phyloP scores from a whole-genome alignment of 1,284 basidiomycete species.

The Fomes fomentarius region DNA sequence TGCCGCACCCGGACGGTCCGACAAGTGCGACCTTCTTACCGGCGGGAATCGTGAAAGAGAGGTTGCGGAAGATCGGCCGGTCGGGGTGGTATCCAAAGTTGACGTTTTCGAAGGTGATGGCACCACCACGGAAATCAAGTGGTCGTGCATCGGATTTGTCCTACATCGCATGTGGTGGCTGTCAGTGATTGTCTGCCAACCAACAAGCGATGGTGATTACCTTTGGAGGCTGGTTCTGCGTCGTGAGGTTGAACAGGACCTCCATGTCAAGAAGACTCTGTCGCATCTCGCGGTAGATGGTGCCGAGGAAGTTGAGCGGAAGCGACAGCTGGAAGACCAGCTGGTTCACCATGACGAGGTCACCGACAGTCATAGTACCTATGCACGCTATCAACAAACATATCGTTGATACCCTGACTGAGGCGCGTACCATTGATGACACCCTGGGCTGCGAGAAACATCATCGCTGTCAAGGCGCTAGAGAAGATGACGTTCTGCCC shows the following conservation, averaged over 20 bases:
- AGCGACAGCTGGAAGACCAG: constrained; percentile 98
- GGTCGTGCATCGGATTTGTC: constrained; percentile 74
- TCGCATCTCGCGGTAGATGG: constrained; percentile 94
- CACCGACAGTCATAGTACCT: constrained; percentile 98
- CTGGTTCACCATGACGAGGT: constrained; percentile 98
- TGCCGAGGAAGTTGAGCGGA: constrained; percentile 96
- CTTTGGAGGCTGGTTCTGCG: constrained; percentile 76
- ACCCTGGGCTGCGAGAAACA: constrained; percentile 96
- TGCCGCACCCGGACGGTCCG: constrained; percentile 97
- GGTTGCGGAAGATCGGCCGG: constrained; percentile 87
- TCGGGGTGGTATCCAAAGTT: constrained; percentile 90
- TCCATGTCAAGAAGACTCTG: constrained; percentile 99
- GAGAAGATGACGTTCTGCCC: constrained; percentile 98
- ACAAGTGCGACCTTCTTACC: constrained; percentile 97
- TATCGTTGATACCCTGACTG: too few relatives aligned
- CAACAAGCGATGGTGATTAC: constrained; percentile 40
- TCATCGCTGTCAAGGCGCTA: constrained; percentile 89
- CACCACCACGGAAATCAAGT: constrained; percentile 76
- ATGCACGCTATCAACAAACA: too few relatives aligned
- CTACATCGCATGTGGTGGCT: constrained; percentile 35
- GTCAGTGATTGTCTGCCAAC: background rate
- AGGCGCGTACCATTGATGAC: constrained; percentile 76
- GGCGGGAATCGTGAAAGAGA: constrained; percentile 93
- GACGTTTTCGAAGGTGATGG: constrained; percentile 93
- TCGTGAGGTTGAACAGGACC: constrained; percentile 89